Evolutionary conservation across 2,329 filamentous ascomycete genomes (phyloP), one percentile per base, ranked within the genome.

Genomic region (Emmonsia crescens): DNA sequence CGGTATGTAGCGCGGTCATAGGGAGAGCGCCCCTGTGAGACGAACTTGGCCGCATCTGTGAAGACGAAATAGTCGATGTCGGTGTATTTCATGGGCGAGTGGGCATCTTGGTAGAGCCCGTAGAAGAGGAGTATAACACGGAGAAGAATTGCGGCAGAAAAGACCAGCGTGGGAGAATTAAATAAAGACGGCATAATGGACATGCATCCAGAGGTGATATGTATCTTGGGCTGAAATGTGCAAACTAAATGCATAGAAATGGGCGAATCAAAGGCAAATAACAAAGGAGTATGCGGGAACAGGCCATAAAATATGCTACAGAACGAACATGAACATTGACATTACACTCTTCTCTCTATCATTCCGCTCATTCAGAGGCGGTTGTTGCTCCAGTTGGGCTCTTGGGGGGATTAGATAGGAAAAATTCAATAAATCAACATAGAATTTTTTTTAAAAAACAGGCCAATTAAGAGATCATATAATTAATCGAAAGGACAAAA

Each of bases 1-100:
- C 94, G 89, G 78, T 99, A 99, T 0, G 94, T 99, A 71, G 94
- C 93, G 60, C 94, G 85, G 48, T 83, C 82, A 74, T 99, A 99
- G 1, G 94, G 94, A 0, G 89, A 89, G 55, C 78, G 76, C 3
- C 83, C 83, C n/a, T 76, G 78, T 3, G 86, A 77, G 51, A 90
- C 78, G 75, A 89, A 93, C 66, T 89, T 88, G 1, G 94, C 85
- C 31, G 94, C 94, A 74, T 97, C 93, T 57, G 94, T 97, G 80
- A 99, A 99, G 74, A 99, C 94, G 66, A 91, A 86, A 77, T 99
- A 99, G 80, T 99, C 94, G 69, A 99, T 96, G 76, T 99, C 94
- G 59, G 94, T 99, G 79, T 97, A 99, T 77, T 97, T 97, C 71
- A 99, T 78, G 16, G 93, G 87, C 8, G 91, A 95, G 76, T 92